Conservation (phyloP, 2,329 filamentous ascomycete genomes). For the Phaeosphaeriaceae sp. region DNA sequence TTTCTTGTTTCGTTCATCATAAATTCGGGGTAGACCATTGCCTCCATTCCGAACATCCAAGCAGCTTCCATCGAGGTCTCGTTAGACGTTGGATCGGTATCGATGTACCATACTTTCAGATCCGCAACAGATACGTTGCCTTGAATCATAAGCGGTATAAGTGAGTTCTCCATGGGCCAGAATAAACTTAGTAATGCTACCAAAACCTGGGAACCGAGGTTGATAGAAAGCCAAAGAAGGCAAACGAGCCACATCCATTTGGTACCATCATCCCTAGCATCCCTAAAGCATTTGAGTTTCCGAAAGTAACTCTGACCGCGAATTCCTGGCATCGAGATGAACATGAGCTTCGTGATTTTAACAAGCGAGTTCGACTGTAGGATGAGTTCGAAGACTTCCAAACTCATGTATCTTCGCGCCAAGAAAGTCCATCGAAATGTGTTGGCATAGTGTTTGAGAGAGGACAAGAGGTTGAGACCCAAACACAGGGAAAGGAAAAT, state of each 20-base stretch:
- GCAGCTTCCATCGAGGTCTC: conserved; percentile 29
- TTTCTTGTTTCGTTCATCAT: conserved; percentile 14
- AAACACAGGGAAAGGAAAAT: conserved; percentile 42
- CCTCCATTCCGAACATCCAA: conserved; percentile 40
- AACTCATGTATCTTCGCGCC: conserved; percentile 36
- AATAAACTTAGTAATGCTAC: conserved; percentile 43
- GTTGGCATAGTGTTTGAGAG: conserved; percentile 42
- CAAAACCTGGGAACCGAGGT: conserved; percentile 43
- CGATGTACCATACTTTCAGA: conserved; percentile 28
- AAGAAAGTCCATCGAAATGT: conserved; percentile 46
- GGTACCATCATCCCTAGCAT: conserved; percentile 39
- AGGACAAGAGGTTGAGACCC: conserved; percentile 43
- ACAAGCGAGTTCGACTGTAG: conserved; percentile 38
- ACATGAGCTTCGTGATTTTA: conserved; percentile 43
- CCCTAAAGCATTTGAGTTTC: conserved; percentile 35
- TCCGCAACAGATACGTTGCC: conserved; percentile 38
- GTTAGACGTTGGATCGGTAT: conserved; percentile 11
- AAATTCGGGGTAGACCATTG: conserved; percentile 29
- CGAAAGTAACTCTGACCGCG: conserved; percentile 30
- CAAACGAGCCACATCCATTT: conserved; percentile 44
- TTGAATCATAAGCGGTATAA: conserved; percentile 30
- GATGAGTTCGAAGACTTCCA: conserved; percentile 46
- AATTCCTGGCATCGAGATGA: conserved; percentile 40
- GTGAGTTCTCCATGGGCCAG: conserved; percentile 42
- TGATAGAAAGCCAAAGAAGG: conserved; percentile 39